Evolutionary conservation across 2,329 filamentous ascomycete species (phyloP).

Genomic region (Cercospora sp.): DNA sequence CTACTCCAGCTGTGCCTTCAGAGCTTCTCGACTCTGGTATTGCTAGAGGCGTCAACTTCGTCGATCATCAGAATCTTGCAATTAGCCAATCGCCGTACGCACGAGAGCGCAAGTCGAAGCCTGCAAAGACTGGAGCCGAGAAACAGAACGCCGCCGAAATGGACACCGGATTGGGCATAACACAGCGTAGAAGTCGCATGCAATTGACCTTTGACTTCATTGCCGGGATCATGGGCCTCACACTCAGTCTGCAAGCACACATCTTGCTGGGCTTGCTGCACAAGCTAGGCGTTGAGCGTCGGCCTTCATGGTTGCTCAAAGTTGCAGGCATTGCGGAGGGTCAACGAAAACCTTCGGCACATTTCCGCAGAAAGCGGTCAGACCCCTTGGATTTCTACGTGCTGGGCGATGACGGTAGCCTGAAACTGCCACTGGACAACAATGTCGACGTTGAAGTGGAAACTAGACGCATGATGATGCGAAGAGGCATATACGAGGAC

Average conservation of each 20-base stretch:
- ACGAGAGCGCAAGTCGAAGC: slow-evolving; percentile 61
- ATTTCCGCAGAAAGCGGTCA: slow-evolving; percentile 20
- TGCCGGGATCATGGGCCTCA: slow-evolving; percentile 68
- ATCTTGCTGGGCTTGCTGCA: slow-evolving; percentile 57
- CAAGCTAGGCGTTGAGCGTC: slow-evolving; percentile 60
- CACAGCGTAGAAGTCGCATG: slow-evolving; percentile 77
- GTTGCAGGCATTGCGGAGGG: slow-evolving; percentile 49
- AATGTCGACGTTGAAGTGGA: slow-evolving; percentile 79
- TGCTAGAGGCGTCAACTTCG: slow-evolving; percentile 39
- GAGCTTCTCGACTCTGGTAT: slow-evolving; percentile 47
- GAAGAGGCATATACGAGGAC: slow-evolving; percentile 47
- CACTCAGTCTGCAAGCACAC: slow-evolving; percentile 60
- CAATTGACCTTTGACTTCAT: slow-evolving; percentile 74
- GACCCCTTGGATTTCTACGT: slow-evolving; percentile 54
- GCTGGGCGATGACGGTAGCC: slow-evolving; percentile 50
- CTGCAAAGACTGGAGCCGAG: slow-evolving; percentile 27
- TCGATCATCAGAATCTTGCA: slow-evolving; percentile 37
- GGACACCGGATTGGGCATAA: slow-evolving; percentile 71
- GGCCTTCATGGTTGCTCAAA: slow-evolving; percentile 64
- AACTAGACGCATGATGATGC: slow-evolving; percentile 63
- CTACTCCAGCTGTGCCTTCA: slow-evolving; percentile 41
- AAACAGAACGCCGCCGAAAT: slow-evolving; percentile 35
- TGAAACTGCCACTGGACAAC: slow-evolving; percentile 59
- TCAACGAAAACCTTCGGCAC: slow-evolving; percentile 29
- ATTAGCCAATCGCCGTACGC: slow-evolving; percentile 57